Evolutionary conservation across 495 filamentous ascomycete genomes (phyloP).

Genomic region (Aspergillus ellipticus): DNA sequence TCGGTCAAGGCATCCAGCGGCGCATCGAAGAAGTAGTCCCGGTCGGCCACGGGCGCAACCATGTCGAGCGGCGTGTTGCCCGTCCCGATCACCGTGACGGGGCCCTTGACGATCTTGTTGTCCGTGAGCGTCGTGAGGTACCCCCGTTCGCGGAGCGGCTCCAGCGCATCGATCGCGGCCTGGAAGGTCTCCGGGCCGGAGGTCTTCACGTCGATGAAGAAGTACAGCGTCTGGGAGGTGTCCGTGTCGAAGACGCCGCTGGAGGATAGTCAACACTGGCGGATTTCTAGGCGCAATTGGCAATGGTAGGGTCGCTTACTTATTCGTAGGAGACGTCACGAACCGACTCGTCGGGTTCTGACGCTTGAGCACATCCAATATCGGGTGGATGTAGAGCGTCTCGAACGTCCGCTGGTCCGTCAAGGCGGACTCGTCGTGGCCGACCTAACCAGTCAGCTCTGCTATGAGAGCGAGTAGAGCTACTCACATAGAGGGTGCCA

Average conservation of each 20-base stretch:
- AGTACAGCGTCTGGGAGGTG: constrained; percentile 57
- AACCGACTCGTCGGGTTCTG: constrained; percentile 44
- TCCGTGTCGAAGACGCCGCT: constrained; percentile 49
- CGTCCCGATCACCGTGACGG: constrained; percentile 75
- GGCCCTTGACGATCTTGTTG: constrained; percentile 46
- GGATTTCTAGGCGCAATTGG: background rate
- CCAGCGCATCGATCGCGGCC: constrained; percentile 57
- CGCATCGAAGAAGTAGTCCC: constrained; percentile 63
- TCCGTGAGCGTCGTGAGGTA: constrained; percentile 57
- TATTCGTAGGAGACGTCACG: constrained; percentile 34
- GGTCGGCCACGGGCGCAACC: constrained; percentile 44
- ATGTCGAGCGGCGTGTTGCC: constrained; percentile 71
- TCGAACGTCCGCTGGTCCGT: constrained; percentile 49
- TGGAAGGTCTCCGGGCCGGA: constrained; percentile 47
- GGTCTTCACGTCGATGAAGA: constrained; percentile 72
- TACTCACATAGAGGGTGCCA: constrained; percentile 53
- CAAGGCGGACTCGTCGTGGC: constrained; percentile 50
- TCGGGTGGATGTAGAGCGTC: constrained; percentile 55
- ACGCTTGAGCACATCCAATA: constrained; percentile 48
- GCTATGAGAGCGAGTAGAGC: background rate
- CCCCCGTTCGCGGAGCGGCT: constrained; percentile 58
- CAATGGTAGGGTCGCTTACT: constrained; percentile 20
- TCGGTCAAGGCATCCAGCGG: constrained; percentile 47
- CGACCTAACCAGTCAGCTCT: constrained; percentile 36
- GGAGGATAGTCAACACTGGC: background rate